Percentiles rank a stretch among this genome's conserved stretches.
Evolutionary conservation across 805 yeast species (phyloP).

Genomic region (Komagataella mondaviorum): DNA sequence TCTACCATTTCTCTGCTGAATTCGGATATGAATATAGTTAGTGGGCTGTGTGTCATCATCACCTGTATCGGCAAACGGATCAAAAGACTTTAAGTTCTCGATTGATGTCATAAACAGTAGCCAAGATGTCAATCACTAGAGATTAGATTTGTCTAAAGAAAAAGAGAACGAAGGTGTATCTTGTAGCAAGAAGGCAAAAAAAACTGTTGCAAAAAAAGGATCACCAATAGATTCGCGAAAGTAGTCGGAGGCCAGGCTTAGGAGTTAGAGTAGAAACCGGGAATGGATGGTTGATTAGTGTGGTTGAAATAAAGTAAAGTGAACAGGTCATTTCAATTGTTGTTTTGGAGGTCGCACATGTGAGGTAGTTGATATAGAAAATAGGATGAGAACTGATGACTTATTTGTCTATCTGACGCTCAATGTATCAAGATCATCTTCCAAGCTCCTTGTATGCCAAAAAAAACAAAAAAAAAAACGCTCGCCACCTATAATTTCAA

Average conservation of each 20-base stretch:
- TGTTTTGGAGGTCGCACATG: neutral
- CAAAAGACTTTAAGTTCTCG: slow-evolving; percentile 77
- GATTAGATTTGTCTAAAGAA: neutral
- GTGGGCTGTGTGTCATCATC: slow-evolving; percentile 96
- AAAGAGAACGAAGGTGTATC: neutral
- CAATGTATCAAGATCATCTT: neutral
- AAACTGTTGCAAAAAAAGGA: neutral
- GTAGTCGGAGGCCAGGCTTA: neutral
- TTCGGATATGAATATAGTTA: slow-evolving; percentile 94
- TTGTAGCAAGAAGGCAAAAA: neutral
- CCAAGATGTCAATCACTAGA: neutral
- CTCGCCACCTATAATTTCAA: slow-evolving; percentile 2
- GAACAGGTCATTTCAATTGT: too few relatives aligned
- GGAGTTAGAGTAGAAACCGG: neutral
- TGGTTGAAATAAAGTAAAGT: too few relatives aligned
- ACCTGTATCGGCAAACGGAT: slow-evolving; percentile 99
- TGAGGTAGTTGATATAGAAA: neutral
- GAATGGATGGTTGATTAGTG: neutral
- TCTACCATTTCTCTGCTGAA: slow-evolving; percentile 99
- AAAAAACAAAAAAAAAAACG: neutral
- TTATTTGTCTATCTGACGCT: neutral
- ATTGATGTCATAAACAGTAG: slow-evolving; percentile 62
- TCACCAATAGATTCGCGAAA: neutral
- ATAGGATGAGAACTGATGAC: neutral
- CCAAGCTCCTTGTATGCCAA: neutral